Percentiles rank a stretch among this genome's conserved stretches.
Evolutionary conservation across 1,139 yeast species (phyloP).

Genomic region (Suhomyces guaymorum): DNA sequence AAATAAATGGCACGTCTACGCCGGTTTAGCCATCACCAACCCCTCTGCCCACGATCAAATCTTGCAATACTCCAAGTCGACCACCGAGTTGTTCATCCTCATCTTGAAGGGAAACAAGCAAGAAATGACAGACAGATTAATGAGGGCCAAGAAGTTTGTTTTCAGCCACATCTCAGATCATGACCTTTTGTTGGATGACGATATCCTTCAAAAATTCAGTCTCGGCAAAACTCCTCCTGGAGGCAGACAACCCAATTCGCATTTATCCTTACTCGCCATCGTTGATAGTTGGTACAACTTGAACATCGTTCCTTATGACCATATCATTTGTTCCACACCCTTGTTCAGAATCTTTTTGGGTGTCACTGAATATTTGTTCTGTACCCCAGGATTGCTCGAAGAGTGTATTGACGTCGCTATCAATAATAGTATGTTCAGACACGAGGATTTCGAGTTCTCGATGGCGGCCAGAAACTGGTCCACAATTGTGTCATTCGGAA

Average conservation of each 20-base stretch:
- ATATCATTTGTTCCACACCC: conserved; percentile 95
- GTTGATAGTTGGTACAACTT: conserved; percentile 92
- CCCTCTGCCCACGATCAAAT: conserved; percentile 94
- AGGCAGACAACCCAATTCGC: conserved; percentile 79
- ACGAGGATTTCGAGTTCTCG: conserved; percentile 84
- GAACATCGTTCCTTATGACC: conserved; percentile 90
- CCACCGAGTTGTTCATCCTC: conserved; percentile 77
- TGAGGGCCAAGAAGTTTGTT: conserved; percentile 69
- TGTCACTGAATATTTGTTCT: conserved; percentile 87
- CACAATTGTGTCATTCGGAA: conserved; percentile 73
- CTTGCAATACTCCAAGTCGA: conserved; percentile 82
- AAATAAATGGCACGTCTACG: conserved; percentile 97
- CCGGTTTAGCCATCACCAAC: conserved; percentile 93
- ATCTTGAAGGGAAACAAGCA: conserved; percentile 71
- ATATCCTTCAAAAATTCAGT: conserved; percentile 75
- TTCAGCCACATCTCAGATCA: conserved; percentile 62
- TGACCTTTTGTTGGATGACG: conserved; percentile 73
- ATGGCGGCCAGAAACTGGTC: conserved; percentile 87
- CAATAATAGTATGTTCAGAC: conserved; percentile 66
- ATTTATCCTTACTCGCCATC: conserved; percentile 80
- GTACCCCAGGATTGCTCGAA: conserved; percentile 79
- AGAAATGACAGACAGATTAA: conserved; percentile 58
- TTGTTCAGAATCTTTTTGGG: conserved; percentile 87
- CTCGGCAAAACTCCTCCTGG: conserved; percentile 71
- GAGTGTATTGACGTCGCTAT: conserved; percentile 75